Evolutionary conservation across 345 rosid species (phyloP).

Genomic region (Angophora floribunda): DNA sequence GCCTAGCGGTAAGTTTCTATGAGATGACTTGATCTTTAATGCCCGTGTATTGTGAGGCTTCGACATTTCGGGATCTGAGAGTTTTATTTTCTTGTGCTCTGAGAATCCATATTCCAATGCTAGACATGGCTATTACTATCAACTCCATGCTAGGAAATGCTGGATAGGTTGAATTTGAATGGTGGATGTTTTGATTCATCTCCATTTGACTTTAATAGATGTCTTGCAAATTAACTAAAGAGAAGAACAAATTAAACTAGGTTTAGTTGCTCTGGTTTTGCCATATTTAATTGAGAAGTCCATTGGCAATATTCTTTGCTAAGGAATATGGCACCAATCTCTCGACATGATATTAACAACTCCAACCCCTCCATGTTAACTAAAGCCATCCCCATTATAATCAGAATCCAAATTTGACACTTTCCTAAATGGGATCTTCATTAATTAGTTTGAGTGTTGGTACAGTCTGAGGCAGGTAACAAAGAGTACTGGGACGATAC

Average conservation of each 20-base stretch:
- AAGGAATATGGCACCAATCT: background rate
- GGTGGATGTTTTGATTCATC: background rate
- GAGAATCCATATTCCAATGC: background rate
- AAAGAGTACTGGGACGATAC: conserved; percentile 80
- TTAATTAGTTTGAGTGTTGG: background rate
- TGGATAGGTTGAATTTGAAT: background rate
- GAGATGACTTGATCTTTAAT: background rate
- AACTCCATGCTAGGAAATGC: background rate
- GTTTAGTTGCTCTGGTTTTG: background rate
- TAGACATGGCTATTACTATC: background rate
- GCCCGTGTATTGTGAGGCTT: background rate
- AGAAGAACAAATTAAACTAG: background rate
- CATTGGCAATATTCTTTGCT: background rate
- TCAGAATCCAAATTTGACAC: background rate
- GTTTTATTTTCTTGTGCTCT: background rate
- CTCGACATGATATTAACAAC: background rate
- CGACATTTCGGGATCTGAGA: background rate
- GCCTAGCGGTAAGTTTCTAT: conserved; percentile 30
- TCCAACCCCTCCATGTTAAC: background rate
- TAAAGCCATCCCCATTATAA: background rate
- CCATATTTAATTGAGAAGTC: background rate
- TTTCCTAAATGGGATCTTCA: background rate
- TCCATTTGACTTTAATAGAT: background rate
- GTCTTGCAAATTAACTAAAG: background rate
- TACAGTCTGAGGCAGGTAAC: conserved; percentile 61